Base-by-base conservation (phyloP, 2,329 filamentous ascomycete genomes). In the Penicillium decumbens region DNA sequence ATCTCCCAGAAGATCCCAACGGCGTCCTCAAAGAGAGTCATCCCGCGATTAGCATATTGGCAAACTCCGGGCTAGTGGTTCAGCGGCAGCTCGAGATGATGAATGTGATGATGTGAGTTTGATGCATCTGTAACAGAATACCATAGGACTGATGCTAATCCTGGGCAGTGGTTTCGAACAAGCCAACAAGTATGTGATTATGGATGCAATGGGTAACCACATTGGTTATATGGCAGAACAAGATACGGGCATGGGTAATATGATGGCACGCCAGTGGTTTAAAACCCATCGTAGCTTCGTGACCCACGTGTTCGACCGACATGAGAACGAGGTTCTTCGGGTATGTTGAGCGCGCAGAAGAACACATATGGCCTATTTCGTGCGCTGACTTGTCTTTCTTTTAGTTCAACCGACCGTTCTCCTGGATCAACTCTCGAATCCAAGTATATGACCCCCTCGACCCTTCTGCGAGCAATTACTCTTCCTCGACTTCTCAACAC, bases 71-170 rank as follows among this genome's bases (percentile, higher is more conserved):
- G 7, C 71, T 85, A 39, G 77, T 85, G 6, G 75, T 85, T 8
- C 81, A 84, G 56, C 72, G 82, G 28, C 81, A 85, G 59, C 61
- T 85, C 25, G 82, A 85, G 61, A 76, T 84, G 71, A 82, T 84
- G 79, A 85, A 84, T 64, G 72, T 85, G 8, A 74, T 85, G 60
- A 69, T 84, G 65, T 75, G 49, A 60, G 70, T 65, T 15, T 7
- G 7, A 4, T 32, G 4, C 10, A 4, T 8, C 18, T 10, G 5
- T 33, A 4, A 5, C 18, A 28, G 7, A 37, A 18, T 6, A 10
- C 33, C 7, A 37, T 37, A 1, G 18, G 38, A 3, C 35, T 44
- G 37, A 41, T 37, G 12, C 15, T 40, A 8, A 18, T 12, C 25
- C 42, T 28, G 10, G 2, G 7, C 23, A 74, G 72, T 53, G 82